Conservation (phyloP, 192 early-diverging fungal genomes). For the Backusella psychrophila region DNA sequence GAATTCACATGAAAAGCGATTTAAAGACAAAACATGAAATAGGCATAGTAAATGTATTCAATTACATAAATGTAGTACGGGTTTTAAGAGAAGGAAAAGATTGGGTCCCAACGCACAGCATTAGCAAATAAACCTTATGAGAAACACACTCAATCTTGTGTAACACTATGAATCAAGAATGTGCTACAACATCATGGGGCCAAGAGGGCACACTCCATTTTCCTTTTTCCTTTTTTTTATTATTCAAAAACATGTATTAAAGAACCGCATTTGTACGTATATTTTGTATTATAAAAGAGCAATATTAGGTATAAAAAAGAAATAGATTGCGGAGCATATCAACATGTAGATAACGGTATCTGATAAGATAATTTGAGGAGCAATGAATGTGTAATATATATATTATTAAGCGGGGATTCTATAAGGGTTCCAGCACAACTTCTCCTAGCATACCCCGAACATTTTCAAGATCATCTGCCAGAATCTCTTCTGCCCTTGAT, state of each 20-base stretch:
- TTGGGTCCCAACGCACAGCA: not conserved
- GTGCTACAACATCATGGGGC: not conserved
- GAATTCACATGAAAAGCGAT: too few species aligned
- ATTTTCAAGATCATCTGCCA: slow-evolving; percentile 23
- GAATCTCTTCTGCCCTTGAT: slow-evolving; percentile 22
- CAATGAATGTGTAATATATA: not conserved
- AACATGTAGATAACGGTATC: not conserved
- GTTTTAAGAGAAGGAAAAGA: not conserved
- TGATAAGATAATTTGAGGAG: not conserved
- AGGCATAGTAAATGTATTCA: too few species aligned
- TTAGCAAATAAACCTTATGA: not conserved
- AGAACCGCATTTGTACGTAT: not conserved
- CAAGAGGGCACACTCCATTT: not conserved
- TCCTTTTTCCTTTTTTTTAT: not conserved
- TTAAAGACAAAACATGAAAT: too few species aligned
- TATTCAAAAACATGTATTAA: not conserved
- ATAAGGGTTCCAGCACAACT: slow-evolving; percentile 13
- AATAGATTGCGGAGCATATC: not conserved
- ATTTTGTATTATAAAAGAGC: not conserved
- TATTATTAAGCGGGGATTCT: not conserved
- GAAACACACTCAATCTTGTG: not conserved
- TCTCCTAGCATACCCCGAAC: slow-evolving; percentile 13
- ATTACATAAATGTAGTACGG: not conserved
- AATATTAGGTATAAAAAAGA: not conserved
- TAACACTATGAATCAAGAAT: not conserved